These are phyloP conservation scores for Aureobasidium melanogenum DNA, from an alignment of 2,329 filamentous ascomycete species.

Conservation along the genomic window DNA sequence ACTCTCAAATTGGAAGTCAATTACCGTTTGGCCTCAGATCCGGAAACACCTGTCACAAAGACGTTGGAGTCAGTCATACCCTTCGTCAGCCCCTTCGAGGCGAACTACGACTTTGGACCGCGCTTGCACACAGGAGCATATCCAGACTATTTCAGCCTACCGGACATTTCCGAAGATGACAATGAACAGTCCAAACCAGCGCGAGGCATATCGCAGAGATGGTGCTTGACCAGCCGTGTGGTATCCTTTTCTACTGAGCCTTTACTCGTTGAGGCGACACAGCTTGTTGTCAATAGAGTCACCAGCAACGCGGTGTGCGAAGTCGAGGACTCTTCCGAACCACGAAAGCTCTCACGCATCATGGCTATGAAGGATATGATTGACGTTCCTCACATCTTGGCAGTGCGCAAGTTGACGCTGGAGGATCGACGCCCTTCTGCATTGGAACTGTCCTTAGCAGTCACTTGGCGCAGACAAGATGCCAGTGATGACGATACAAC, in stretches of 20 bases:
- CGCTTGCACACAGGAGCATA: conserved; percentile 68
- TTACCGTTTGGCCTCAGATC: conserved; percentile 73
- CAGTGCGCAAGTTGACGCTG: conserved; percentile 65
- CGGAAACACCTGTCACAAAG: conserved; percentile 73
- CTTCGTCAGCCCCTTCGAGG: conserved; percentile 78
- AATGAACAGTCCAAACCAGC: background rate
- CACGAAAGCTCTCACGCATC: background rate
- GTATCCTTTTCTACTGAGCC: conserved; percentile 66
- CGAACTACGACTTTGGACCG: conserved; percentile 79
- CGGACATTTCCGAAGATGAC: conserved; percentile 26
- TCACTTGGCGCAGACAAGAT: conserved; percentile 63
- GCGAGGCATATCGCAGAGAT: conserved; percentile 65
- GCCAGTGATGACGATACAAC: conserved; percentile 27
- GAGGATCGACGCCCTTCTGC: conserved; percentile 72
- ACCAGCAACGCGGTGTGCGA: conserved; percentile 54
- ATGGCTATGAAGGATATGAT: conserved; percentile 27
- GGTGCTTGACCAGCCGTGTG: conserved; percentile 63
- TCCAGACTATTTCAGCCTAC: conserved; percentile 73
- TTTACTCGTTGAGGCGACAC: conserved; percentile 54
- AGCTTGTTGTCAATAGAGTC: conserved; percentile 52
- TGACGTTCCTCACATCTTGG: conserved; percentile 63
- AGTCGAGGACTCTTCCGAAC: background rate
- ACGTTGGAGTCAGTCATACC: conserved; percentile 58
- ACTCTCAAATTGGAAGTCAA: conserved; percentile 55
- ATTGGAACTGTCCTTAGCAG: conserved; percentile 64